Evolutionary conservation across 345 rosid genomes (phyloP), one percentile per base, ranked within the genome.

Genomic region (Sonneratia caseolaris): DNA sequence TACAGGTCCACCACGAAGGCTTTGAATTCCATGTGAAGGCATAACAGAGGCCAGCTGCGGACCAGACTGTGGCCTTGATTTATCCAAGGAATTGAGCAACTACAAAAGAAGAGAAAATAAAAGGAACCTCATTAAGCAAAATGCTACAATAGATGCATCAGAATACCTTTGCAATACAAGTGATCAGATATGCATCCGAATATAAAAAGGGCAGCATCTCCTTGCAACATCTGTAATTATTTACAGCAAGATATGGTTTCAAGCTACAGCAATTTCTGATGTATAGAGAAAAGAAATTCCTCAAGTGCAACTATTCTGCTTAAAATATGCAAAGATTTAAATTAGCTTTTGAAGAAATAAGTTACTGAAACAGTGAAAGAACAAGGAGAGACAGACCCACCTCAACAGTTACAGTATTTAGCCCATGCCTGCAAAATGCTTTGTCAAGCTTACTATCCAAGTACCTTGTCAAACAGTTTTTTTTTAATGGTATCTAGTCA

Each of bases 61-160:
- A 45, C 55, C 77, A 7, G 61, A 65, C 74, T 80, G 75, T 21
- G 77, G 51, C 71, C 73, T 84, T 42, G 74, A 72, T 74, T 81
- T 84, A 48, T 84, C 86, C 65, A 73, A 75, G 47, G 81, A 76
- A 71, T 82, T 61, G 15, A 73, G 76, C 47, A 79, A 76, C 86
- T 83, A 73, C 19, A 77, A 56, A 37, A 37, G 66, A 53, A 43
- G 51, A 13, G 51, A 51, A 16, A 47, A 59, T 57, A 66, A 71
- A 64, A 59, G 7, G 55, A 32, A 48, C 61, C 47, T 35, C 27
- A 67, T 9, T 36, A 38, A 19, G 37, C 48, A 24, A 18, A 22
- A 15, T n/a, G 70, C 49, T 22, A 55, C 22, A 57, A 37, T 14
- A 27, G 21, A 7, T 38, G 49, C 43, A 7, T 42, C 24, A 67